Evolutionary conservation across 176 grass and related monocot species (phyloP).

Genomic region (Zizania latifolia): DNA sequence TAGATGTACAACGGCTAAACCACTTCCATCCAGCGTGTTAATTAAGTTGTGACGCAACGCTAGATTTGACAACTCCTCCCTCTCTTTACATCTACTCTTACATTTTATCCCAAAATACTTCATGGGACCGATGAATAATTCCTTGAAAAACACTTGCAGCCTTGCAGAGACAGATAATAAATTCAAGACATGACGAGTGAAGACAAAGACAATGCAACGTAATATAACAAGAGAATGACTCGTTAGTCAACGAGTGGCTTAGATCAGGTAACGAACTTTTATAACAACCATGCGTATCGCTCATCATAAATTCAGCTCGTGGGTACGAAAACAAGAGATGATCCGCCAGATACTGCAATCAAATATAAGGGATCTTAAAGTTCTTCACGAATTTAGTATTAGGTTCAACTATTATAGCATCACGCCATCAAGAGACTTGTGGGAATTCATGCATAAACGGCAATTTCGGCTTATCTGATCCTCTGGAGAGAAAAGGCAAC

Average conservation of each 20-base stretch:
- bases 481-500: not conserved
- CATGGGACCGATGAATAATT: not conserved
- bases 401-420: not conserved
- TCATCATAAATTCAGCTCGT: not conserved
- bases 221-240: not conserved
- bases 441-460: not conserved
- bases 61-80: too few species aligned
- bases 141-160: not conserved
- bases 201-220: not conserved
- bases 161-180: not conserved
- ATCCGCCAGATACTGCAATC: not conserved
- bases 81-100: too few species aligned
- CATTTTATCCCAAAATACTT: too few species aligned
- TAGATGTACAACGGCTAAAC: not conserved
- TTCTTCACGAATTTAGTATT: not conserved
- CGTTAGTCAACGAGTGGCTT: not conserved
- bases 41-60: too few species aligned
- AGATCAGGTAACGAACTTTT: not conserved
- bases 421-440: not conserved
- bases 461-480: not conserved
- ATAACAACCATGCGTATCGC: not conserved
- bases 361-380: not conserved
- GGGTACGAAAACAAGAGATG: not conserved
- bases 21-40: too few species aligned
- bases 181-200: not conserved